Percentiles rank a stretch among this genome's conserved stretches.
phyloP scores from a whole-genome alignment of 2,329 filamentous ascomycete species.

The Pseudocercospora vitis region DNA sequence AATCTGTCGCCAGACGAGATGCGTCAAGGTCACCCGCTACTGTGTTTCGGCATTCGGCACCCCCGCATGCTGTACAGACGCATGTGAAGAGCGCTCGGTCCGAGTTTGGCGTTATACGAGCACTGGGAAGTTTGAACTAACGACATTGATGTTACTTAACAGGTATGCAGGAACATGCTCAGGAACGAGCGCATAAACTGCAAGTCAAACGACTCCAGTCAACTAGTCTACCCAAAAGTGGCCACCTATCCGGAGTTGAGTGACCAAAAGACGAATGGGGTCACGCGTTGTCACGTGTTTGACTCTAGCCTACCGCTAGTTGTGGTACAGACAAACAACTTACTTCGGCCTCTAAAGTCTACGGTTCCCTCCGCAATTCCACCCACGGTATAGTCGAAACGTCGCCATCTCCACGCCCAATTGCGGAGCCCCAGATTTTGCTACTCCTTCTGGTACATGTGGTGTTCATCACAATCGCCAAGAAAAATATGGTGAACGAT shows the following conservation, averaged over 20 bases:
- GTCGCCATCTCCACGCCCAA: conserved; percentile 1
- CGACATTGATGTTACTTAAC: not conserved
- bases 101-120: not conserved
- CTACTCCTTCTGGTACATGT: conserved; percentile 1
- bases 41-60: too few relatives aligned
- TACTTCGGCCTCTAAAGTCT: conserved; percentile 6
- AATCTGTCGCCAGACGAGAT: too few relatives aligned
- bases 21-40: too few relatives aligned
- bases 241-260: not conserved
- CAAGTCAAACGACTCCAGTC: not conserved
- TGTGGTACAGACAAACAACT: conserved; percentile 12
- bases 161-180: conserved; percentile 4
- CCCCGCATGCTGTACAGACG: not conserved
- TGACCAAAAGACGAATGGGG: conserved; percentile 5
- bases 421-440: conserved; percentile 11
- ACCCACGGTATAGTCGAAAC: not conserved
- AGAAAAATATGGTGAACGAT: not conserved
- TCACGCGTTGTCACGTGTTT: not conserved
- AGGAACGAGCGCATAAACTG: not conserved
- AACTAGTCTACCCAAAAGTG: not conserved
- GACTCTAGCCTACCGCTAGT: conserved; percentile 6
- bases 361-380: conserved; percentile 8
- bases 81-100: not conserved
- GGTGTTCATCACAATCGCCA: conserved; percentile 7
- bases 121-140: not conserved